Base-by-base conservation (phyloP, 148 eudicot genomes). In the Camellia sinensis region DNA sequence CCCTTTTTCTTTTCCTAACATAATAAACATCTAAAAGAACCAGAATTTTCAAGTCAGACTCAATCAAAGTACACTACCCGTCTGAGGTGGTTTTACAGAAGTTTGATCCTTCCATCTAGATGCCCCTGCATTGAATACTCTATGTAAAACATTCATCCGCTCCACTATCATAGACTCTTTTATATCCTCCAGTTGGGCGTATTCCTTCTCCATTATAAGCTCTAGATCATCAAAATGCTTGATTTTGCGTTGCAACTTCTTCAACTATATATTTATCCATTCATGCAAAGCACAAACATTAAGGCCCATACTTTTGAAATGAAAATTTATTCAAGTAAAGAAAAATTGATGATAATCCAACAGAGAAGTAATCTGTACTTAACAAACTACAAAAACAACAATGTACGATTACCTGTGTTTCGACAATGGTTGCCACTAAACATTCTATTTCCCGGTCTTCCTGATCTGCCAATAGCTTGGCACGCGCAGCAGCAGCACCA, bases 401-500 rank as follows among this genome's bases (percentile, higher is more conserved):
- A 7, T 19, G 41, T 72, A 76, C 11, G 1, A 11, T 79, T 79
- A 97, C 99, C 99, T 94, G 97, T 10, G 89, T 82, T 72, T 91
- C 97, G 70, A 94, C 78, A 17, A 92, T 78, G 57, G 85, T 85
- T 78, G 97, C 89, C 74, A 94, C 86, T 79, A 92, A 79, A 44
- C 86, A 67, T 87, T 91, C 98, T 5, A 97, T 91, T 80, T 89
- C 92, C 84, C 92, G 90, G 74, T 94, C 96, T 89, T 97, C 99
- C 69, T 90, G 94, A 82, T 92, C 92, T 78, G 99, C 99, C 89
- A 94, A 84, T 80, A 94, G 71, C 78, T 87, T 94, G 67, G 99
- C 97, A 88, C 83, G 95, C 61, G 97, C 99, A 86, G 98, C 99
- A 75, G 95, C 98, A 75, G 89, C 93, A 79, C 99, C 99, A 74